phyloP scores from a whole-genome alignment of 2,329 filamentous ascomycete genomes.

The Fusarium sterilihyphosum region DNA sequence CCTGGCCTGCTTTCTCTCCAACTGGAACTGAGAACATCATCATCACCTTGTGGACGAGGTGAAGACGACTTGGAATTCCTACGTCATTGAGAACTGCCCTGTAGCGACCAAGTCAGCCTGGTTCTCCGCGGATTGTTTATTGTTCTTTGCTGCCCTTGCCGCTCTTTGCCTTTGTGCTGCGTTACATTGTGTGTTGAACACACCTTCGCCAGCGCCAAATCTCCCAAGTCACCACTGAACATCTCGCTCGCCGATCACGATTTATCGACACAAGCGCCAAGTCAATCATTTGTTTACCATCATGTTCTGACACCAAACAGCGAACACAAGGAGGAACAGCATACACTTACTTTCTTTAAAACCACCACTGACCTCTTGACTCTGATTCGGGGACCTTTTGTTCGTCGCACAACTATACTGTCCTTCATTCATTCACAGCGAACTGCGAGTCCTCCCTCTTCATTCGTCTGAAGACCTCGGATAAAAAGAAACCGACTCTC shows the following conservation, averaged over 20 bases:
- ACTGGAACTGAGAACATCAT: constrained; percentile 19
- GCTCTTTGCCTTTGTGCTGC: constrained; percentile 18
- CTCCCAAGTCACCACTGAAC: constrained; percentile 21
- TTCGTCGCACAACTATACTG: constrained; percentile 6
- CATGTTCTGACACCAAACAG: constrained; percentile 39
- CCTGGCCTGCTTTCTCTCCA: constrained; percentile 26
- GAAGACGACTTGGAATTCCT: constrained; percentile 1
- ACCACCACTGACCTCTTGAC: constrained; percentile 7
- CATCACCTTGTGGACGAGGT: constrained; percentile 36
- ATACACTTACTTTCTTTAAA: constrained; percentile 34
- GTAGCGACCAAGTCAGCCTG: constrained; percentile 9
- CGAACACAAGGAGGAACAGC: constrained; percentile 37
- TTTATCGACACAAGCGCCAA: constrained; percentile 22
- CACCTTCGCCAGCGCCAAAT: constrained; percentile 11
- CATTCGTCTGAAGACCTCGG: constrained; percentile 7
- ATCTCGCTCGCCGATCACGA: constrained; percentile 22
- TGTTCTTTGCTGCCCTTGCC: constrained; percentile 13
- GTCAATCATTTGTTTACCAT: constrained; percentile 14
- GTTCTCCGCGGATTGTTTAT: constrained; percentile 21
- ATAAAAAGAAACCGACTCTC: constrained; percentile 17
- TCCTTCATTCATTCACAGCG: constrained; percentile 15
- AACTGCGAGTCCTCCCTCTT: constrained; percentile 17
- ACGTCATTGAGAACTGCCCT: constrained; percentile 15
- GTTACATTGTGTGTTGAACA: constrained; percentile 38
- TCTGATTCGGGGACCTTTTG: constrained; percentile 22